These are phyloP conservation scores for Petunia secreta DNA, from an alignment of 257 asterid species.

Conservation along the genomic window DNA sequence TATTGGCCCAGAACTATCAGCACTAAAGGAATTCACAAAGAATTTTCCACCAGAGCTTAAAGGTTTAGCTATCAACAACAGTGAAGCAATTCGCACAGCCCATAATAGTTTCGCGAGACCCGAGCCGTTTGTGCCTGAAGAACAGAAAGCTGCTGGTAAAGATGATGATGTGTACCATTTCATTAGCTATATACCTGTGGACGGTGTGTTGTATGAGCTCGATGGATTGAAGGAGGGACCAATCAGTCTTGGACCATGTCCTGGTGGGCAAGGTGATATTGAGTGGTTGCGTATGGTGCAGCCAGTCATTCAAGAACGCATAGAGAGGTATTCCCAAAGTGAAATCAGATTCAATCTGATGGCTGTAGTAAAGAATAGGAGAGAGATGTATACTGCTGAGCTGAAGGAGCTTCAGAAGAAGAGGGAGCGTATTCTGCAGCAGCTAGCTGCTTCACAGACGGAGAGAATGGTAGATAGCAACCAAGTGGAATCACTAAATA, in stretches of 20 bases:
- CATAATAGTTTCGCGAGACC: slow-evolving; percentile 97
- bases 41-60: slow-evolving; percentile 93
- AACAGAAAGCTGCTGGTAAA: slow-evolving; percentile 79
- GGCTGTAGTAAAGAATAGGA: slow-evolving; percentile 90
- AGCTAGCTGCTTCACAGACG: slow-evolving; percentile 66
- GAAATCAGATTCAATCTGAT: slow-evolving; percentile 91
- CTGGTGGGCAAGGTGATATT: slow-evolving; percentile 66
- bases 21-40: slow-evolving; percentile 83
- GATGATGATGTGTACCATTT: slow-evolving; percentile 97
- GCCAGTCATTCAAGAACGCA: slow-evolving; percentile 91
- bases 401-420: slow-evolving; percentile 90
- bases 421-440: slow-evolving; percentile 81
- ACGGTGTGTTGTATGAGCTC: slow-evolving; percentile 91
- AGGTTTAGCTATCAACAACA: slow-evolving; percentile 92
- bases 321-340: slow-evolving; percentile 78
- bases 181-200: slow-evolving; percentile 93
- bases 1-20: slow-evolving; percentile 82
- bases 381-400: slow-evolving; percentile 79
- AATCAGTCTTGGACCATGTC: slow-evolving; percentile 83
- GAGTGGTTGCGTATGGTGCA: slow-evolving; percentile 86
- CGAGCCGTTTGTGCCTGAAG: slow-evolving; percentile 92
- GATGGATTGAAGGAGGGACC: slow-evolving; percentile 99
- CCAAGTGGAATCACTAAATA: slow-evolving; percentile 64
- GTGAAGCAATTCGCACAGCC: slow-evolving; percentile 95
- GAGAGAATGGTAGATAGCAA: slow-evolving; percentile 75